phyloP scores from a whole-genome alignment of 2,329 filamentous ascomycete genomes.

The Penicillium glabrum region DNA sequence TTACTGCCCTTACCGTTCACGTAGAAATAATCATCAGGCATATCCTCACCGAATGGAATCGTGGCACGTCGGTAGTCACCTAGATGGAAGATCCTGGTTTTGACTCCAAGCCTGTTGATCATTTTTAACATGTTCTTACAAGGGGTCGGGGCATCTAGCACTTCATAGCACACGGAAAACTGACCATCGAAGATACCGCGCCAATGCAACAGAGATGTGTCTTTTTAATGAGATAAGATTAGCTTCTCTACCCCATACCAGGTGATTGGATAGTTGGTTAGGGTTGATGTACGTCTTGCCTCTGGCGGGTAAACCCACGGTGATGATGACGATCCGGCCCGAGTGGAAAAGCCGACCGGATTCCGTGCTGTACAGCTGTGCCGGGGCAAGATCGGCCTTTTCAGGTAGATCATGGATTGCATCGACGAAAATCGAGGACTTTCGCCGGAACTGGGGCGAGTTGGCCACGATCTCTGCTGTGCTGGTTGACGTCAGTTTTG shows the following conservation, averaged over 20 bases:
- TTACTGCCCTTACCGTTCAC: conserved; percentile 64
- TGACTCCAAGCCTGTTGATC: conserved; percentile 78
- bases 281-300: conserved; percentile 77
- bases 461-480: conserved; percentile 91
- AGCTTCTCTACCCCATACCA: neutral
- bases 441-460: conserved; percentile 83
- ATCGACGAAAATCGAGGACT: conserved; percentile 95
- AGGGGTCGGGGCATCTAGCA: neutral
- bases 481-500: conserved; percentile 47
- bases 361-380: conserved; percentile 97
- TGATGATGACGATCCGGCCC: conserved; percentile 93
- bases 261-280: neutral
- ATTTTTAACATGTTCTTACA: conserved; percentile 7
- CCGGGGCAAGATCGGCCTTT: conserved; percentile 81
- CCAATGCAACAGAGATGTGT: conserved; percentile 93
- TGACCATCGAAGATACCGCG: conserved; percentile 87
- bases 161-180: conserved; percentile 19
- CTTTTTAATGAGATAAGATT: conserved; percentile 41
- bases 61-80: conserved; percentile 95
- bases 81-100: conserved; percentile 95
- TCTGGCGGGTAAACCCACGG: conserved; percentile 89
- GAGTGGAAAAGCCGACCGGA: conserved; percentile 96
- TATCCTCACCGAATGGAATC: conserved; percentile 75
- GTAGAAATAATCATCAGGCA: conserved; percentile 97
- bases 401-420: conserved; percentile 92